phyloP scores from a whole-genome alignment of 306 rosid species.

The Luffa aegyptiaca region DNA sequence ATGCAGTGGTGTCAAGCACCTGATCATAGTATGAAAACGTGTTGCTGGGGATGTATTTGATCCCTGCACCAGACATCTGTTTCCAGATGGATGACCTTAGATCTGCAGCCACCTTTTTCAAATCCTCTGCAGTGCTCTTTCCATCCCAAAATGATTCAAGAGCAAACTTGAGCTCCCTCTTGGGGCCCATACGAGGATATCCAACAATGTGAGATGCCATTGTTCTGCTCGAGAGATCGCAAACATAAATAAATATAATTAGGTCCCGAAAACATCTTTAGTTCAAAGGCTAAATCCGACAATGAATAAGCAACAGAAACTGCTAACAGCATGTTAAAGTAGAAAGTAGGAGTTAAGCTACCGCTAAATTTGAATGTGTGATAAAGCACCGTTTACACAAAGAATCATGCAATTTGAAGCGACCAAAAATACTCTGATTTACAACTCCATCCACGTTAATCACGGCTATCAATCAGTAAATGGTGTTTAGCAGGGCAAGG shows the following conservation, averaged over 20 bases:
- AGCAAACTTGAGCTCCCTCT: conserved; percentile 70
- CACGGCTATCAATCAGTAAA: background rate
- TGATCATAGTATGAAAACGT: conserved; percentile 80
- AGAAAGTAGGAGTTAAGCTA: background rate
- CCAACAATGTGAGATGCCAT: conserved; percentile 85
- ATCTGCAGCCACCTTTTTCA: conserved; percentile 49
- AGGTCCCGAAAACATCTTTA: background rate
- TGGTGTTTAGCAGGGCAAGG: background rate
- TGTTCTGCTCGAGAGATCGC: conserved; percentile 23
- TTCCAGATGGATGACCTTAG: conserved; percentile 67
- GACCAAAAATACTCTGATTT: background rate
- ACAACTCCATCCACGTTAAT: background rate
- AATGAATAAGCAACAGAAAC: background rate
- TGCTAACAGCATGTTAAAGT: too few species aligned
- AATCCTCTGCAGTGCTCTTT: conserved; percentile 50
- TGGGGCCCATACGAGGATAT: conserved; percentile 85
- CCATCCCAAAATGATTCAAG: conserved; percentile 92
- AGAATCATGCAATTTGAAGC: too few species aligned
- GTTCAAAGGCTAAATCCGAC: background rate
- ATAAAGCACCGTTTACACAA: background rate
- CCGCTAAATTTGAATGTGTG: background rate
- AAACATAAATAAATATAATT: background rate
- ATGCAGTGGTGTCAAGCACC: conserved; percentile 70
- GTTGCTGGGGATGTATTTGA: conserved; percentile 72
- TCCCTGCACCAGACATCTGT: conserved; percentile 68